These are phyloP conservation scores for Cryphonectria nitschkei DNA, from an alignment of 2,329 filamentous ascomycete genomes.

Conservation along the genomic window DNA sequence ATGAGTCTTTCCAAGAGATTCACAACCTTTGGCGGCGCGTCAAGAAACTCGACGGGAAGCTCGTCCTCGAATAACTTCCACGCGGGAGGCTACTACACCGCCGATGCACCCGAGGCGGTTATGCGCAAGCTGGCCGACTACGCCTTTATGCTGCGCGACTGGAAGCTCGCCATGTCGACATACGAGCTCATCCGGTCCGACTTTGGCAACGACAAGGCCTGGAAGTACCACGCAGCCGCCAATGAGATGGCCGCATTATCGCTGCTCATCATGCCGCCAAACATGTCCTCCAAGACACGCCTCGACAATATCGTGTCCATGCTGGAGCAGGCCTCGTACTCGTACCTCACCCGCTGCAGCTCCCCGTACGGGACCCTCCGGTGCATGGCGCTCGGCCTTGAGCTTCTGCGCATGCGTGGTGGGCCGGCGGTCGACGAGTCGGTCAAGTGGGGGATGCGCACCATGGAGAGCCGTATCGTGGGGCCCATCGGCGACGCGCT, in stretches of 20 bases:
- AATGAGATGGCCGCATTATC: conserved; percentile 95
- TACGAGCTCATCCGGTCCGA: conserved; percentile 90
- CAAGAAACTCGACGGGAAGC: conserved; percentile 62
- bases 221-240: conserved; percentile 90
- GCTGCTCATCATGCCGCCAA: conserved; percentile 75
- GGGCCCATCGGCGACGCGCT: conserved; percentile 79
- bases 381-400: conserved; percentile 73
- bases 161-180: conserved; percentile 87
- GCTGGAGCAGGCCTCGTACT: conserved; percentile 89
- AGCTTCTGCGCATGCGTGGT: conserved; percentile 80
- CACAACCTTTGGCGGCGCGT: conserved; percentile 75
- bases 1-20: conserved; percentile 92
- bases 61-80: conserved; percentile 74
- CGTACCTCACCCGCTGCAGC: conserved; percentile 83
- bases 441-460: conserved; percentile 78
- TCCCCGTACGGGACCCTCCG: conserved; percentile 81
- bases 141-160: conserved; percentile 95
- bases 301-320: conserved; percentile 82
- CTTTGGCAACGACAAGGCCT: conserved; percentile 94
- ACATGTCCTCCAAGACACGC: conserved; percentile 73
- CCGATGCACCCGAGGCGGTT: conserved; percentile 83
- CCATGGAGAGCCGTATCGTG: conserved; percentile 78
- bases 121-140: conserved; percentile 95
- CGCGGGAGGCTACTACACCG: conserved; percentile 76
- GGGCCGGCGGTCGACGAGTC: conserved; percentile 84